Percentiles rank a stretch among this genome's conserved stretches.
Conservation (phyloP, 345 rosid species). For the Moringa oleifera region DNA sequence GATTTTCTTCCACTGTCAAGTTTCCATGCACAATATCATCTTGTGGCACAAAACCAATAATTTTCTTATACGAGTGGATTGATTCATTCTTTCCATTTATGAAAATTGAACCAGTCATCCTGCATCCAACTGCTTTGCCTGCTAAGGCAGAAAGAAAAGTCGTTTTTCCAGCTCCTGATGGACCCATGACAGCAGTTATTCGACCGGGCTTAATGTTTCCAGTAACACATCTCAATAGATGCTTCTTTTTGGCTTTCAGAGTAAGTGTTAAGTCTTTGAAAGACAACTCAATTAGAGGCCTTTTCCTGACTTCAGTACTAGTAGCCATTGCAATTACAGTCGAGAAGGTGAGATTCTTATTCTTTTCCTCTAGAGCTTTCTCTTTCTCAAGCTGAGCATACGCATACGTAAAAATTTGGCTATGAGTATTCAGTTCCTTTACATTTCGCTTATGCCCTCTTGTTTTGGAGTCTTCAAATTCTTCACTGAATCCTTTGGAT, state of each 20-base stretch:
- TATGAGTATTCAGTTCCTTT: slow-evolving; percentile 45
- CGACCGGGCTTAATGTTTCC: slow-evolving; percentile 82
- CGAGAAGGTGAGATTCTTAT: slow-evolving; percentile 60
- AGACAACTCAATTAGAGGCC: slow-evolving; percentile 69
- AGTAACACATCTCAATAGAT: slow-evolving; percentile 72
- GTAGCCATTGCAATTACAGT: slow-evolving; percentile 69
- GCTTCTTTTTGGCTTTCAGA: slow-evolving; percentile 62
- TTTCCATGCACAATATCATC: slow-evolving; percentile 95
- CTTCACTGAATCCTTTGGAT: slow-evolving; percentile 25
- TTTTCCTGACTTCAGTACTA: slow-evolving; percentile 45
- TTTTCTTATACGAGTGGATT: slow-evolving; percentile 77
- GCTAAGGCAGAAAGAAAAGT: slow-evolving; percentile 83
- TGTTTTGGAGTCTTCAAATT: slow-evolving; percentile 24
- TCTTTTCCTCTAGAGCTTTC: slow-evolving; percentile 57
- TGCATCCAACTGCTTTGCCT: slow-evolving; percentile 83
- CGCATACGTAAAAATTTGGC: slow-evolving; percentile 77
- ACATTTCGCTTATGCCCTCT: slow-evolving; percentile 29
- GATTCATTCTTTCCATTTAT: slow-evolving; percentile 70
- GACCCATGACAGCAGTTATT: slow-evolving; percentile 95
- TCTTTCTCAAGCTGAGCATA: slow-evolving; percentile 79
- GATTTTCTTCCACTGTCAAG: slow-evolving; percentile 93
- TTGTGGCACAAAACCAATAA: slow-evolving; percentile 90
- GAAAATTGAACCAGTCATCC: slow-evolving; percentile 53
- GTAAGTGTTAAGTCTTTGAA: slow-evolving; percentile 73
- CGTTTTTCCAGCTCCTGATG: slow-evolving; percentile 98